Evolutionary conservation across 2,329 filamentous ascomycete genomes (phyloP).

Genomic region (Claviceps sp.): DNA sequence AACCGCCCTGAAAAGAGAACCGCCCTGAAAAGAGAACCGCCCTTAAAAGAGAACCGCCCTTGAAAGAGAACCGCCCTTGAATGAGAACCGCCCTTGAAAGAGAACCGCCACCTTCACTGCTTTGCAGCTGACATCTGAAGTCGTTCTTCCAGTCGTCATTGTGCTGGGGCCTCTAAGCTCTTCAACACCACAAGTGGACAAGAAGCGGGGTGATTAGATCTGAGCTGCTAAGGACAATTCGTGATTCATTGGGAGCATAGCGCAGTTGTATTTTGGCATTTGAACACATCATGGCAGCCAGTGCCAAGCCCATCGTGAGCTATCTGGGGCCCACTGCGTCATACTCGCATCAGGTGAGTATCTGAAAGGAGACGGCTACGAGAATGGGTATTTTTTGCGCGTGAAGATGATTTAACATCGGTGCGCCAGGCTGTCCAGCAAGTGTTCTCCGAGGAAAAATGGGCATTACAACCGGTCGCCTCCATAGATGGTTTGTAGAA

Average conservation of each 20-base stretch:
- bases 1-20: too few relatives aligned
- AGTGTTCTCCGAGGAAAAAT: constrained; percentile 33
- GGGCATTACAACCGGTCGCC: constrained; percentile 34
- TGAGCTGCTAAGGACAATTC: neutral
- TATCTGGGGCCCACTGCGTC: constrained; percentile 37
- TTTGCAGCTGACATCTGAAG: too few relatives aligned
- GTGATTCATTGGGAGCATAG: neutral
- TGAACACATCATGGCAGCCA: constrained; percentile 13
- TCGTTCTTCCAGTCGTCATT: too few relatives aligned
- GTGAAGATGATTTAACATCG: constrained; percentile 8
- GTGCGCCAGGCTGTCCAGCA: constrained; percentile 28
- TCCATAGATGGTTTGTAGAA: constrained; percentile 33
- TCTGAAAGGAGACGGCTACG: neutral
- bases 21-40: too few relatives aligned
- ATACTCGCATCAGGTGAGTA: constrained; percentile 36
- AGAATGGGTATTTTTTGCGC: too few relatives aligned
- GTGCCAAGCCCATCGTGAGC: constrained; percentile 28
- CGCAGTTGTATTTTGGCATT: neutral
- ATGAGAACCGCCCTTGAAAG: too few relatives aligned
- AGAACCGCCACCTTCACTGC: too few relatives aligned
- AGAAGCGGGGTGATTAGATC: neutral
- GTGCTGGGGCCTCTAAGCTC: neutral
- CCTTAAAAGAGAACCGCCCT: too few relatives aligned
- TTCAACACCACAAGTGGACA: neutral
- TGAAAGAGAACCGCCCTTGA: too few relatives aligned